phyloP scores from a whole-genome alignment of 805 yeast genomes.

The Wickerhamiella lipophila region DNA sequence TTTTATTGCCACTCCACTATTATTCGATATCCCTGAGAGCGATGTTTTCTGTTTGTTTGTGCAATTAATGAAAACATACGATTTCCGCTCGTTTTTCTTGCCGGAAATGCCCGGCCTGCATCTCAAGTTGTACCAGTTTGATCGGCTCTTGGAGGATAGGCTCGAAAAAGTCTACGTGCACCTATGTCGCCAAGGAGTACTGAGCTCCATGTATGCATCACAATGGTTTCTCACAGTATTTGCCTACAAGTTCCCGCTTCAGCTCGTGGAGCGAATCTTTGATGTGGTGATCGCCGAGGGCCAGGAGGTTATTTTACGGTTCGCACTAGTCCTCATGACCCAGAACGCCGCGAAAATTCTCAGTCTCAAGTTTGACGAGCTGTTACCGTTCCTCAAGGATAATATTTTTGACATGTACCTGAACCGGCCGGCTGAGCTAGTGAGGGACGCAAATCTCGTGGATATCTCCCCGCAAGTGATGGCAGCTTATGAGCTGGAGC shows the following conservation, averaged over 20 bases:
- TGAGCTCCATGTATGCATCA: conserved; percentile 90
- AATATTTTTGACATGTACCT: conserved; percentile 60
- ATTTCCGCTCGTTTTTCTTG: conserved; percentile 60
- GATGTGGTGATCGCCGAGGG: conserved; percentile 90
- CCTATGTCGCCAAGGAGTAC: conserved; percentile 70
- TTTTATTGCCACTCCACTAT: conserved; percentile 72
- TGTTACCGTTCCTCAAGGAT: conserved; percentile 67
- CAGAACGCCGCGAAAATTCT: conserved; percentile 51
- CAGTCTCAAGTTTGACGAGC: conserved; percentile 56
- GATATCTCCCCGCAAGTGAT: conserved; percentile 61
- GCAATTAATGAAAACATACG: conserved; percentile 72
- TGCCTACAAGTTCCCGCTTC: conserved; percentile 87
- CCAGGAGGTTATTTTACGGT: conserved; percentile 67
- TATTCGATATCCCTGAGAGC: conserved; percentile 65
- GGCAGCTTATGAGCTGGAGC: conserved; percentile 59
- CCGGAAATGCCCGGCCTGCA: conserved; percentile 94
- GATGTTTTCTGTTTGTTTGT: conserved; percentile 74
- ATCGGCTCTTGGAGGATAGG: conserved; percentile 65
- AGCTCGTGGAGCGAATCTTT: conserved; percentile 72
- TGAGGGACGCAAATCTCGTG: conserved; percentile 63
- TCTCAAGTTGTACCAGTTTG: conserved; percentile 75
- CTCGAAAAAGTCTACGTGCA: conserved; percentile 65
- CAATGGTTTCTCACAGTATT: conserved; percentile 96
- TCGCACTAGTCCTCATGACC: conserved; percentile 69
- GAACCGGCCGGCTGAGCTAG: conserved; percentile 55